A percentile compares a stretch with the other conserved stretches of the same genome.
phyloP scores from a whole-genome alignment of 495 filamentous ascomycete species.

The Wilcoxina mikolae region DNA sequence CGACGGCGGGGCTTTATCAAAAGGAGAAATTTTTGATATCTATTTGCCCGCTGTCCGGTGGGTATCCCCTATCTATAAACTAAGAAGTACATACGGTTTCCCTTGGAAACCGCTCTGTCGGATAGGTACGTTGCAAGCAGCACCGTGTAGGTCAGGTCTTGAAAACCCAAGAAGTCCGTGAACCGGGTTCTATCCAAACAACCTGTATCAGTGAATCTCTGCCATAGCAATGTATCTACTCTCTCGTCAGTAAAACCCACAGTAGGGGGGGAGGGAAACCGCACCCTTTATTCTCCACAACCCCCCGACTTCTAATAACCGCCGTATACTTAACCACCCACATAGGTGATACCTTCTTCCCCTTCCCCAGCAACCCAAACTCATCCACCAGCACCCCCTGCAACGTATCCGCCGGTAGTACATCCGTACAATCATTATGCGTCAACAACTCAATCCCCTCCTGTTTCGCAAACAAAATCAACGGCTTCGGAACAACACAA shows the following conservation, averaged over 20 bases:
- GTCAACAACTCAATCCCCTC: constrained; percentile 77
- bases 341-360: constrained; percentile 62
- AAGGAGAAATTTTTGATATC: too few species aligned
- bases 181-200: background rate
- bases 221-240: constrained; percentile 26
- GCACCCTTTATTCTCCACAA: constrained; percentile 96
- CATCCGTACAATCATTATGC: constrained; percentile 86
- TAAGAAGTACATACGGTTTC: background rate
- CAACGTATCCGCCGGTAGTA: constrained; percentile 70
- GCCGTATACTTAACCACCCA: constrained; percentile 99
- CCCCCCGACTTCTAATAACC: constrained; percentile 87
- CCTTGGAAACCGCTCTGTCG: too few species aligned
- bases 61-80: too few species aligned
- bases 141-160: background rate
- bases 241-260: constrained; percentile 7
- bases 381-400: constrained; percentile 62
- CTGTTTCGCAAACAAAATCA: constrained; percentile 71
- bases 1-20: too few species aligned
- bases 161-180: background rate
- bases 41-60: too few species aligned
- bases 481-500: constrained; percentile 81
- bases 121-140: background rate
- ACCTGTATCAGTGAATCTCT: constrained; percentile 13
- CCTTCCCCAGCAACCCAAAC: constrained; percentile 18
- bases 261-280: background rate